These are phyloP conservation scores for Thielaviopsis euricoi DNA, from an alignment of 2,329 filamentous ascomycete genomes.

Conservation along the genomic window DNA sequence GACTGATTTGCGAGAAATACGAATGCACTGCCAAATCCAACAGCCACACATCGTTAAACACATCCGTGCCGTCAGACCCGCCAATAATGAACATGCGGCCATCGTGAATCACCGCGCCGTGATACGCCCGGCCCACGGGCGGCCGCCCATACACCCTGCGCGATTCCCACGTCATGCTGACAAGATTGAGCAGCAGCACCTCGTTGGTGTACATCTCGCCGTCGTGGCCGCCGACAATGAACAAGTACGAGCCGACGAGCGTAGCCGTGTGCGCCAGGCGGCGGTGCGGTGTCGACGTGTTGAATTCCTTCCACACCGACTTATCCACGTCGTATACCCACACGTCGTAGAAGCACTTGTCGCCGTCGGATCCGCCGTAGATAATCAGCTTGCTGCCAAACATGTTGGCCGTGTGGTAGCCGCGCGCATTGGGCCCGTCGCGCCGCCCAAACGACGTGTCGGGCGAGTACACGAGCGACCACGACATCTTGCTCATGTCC, in stretches of 20 bases:
- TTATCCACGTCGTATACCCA: slow-evolving; percentile 57
- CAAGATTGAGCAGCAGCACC: slow-evolving; percentile 50
- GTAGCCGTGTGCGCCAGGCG: slow-evolving; percentile 53
- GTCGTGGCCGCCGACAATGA: slow-evolving; percentile 54
- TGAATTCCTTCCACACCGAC: slow-evolving; percentile 40
- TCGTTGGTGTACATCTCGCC: slow-evolving; percentile 55
- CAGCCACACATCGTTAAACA: slow-evolving; percentile 51
- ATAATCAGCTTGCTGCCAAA: slow-evolving; percentile 57
- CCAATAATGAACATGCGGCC: slow-evolving; percentile 47
- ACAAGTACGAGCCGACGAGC: slow-evolving; percentile 52
- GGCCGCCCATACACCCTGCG: slow-evolving; percentile 46
- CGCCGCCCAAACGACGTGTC: slow-evolving; percentile 18
- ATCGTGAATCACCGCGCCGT: slow-evolving; percentile 49
- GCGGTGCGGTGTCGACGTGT: slow-evolving; percentile 43
- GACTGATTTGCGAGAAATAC: slow-evolving; percentile 58
- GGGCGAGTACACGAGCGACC: slow-evolving; percentile 43
- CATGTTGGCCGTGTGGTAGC: slow-evolving; percentile 60
- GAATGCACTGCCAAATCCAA: slow-evolving; percentile 53
- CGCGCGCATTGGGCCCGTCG: slow-evolving; percentile 39
- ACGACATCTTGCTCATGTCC: slow-evolving; percentile 50
- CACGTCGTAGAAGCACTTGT: slow-evolving; percentile 56
- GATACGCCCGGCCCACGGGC: slow-evolving; percentile 48
- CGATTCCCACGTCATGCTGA: slow-evolving; percentile 59
- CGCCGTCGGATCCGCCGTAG: slow-evolving; percentile 52
- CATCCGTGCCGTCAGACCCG: slow-evolving; percentile 50